Base-by-base conservation (phyloP, 352 stramenopile genomes). In the Blastocystis hominis region DNA sequence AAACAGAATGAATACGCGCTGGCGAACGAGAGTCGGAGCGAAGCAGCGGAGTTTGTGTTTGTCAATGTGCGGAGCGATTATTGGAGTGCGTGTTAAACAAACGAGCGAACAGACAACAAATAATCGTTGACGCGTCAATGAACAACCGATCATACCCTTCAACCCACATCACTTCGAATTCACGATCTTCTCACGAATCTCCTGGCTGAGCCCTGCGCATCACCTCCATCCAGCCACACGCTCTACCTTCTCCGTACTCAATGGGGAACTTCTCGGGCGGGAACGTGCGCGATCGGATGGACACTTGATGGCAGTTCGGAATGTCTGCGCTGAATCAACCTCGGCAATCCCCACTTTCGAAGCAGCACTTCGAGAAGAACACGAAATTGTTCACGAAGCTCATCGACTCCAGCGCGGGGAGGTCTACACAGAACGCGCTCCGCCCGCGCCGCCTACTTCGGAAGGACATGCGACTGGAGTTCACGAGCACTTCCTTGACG, bases 331-430 rank as follows among this genome's bases (percentile, higher is more conserved):
- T 30, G 46, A 15, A 68, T 38, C 10, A n/a, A 61, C 36, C 17
- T 50, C 47, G n/a, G 17, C 30, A 9, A 34, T 36, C 2, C 20
- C 17, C 15, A 84, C 72, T 84, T 9, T 59, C 17, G n/a, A 84
- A 53, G 36, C 46, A 54, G 34, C 59, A 50, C 34, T 30, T 61
- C n/a, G 24, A 42, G 40, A 66, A 84, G 38, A 63, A 69, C 50
- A 84, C 72, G 42, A 84, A 84, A 46, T 84, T 84, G 20, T 84
- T 84, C 38, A 68, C 54, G 20, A 84, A 61, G 10, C 30, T 46
- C 20, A 84, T 30, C 24, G 36, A 20, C 36, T 66, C 5, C 13
- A 84, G 40, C 3, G 50, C 36, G 20, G 72, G 44, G 30, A 63
- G 46, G 44, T 84, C 72, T 84, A 69, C 6, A 34, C 68, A 3